Conservation (phyloP, 768 basidiomycete species). For the Auricularia sp. region DNA sequence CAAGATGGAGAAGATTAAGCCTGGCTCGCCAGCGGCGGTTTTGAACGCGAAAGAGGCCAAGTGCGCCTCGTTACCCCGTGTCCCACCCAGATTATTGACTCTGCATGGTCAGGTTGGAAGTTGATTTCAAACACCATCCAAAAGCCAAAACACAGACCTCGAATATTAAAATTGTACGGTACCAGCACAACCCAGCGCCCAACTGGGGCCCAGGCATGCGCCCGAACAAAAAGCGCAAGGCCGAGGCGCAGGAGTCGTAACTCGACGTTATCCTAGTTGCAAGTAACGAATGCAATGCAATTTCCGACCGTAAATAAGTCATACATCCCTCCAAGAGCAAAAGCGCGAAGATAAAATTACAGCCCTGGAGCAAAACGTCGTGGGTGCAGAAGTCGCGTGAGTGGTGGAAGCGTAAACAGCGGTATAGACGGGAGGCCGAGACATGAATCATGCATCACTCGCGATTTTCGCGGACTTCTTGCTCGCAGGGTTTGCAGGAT, state of each 20-base stretch:
- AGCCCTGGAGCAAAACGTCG: no score
- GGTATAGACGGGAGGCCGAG: no score
- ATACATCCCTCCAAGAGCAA: not conserved
- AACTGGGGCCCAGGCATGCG: constrained; percentile 80
- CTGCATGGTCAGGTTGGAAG: constrained; percentile 32
- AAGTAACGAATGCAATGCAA: not conserved
- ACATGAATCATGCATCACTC: not conserved
- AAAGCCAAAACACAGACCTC: constrained; percentile 47
- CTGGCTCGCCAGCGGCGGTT: constrained; percentile 56
- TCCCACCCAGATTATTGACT: constrained; percentile 4
- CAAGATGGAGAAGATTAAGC: constrained; percentile 70
- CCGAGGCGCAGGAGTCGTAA: constrained; percentile 9
- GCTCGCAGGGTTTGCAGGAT: constrained; percentile 14
- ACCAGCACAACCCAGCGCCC: constrained; percentile 82
- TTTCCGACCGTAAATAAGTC: not conserved
- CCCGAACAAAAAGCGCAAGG: constrained; percentile 38
- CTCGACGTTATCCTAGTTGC: not conserved
- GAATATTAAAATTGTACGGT: constrained; percentile 71
- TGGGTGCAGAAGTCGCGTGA: not conserved
- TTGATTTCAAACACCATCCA: constrained; percentile 73
- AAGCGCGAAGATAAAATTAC: not conserved
- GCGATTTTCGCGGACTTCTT: constrained; percentile 16
- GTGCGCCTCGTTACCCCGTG: constrained; percentile 25
- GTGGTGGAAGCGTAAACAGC: not conserved
- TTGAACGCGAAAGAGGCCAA: constrained; percentile 58